A percentile compares a stretch with the other conserved stretches of the same genome.
These are phyloP conservation scores for Candida sp. DNA, from an alignment of 1,139 yeast species.

Conservation along the genomic window DNA sequence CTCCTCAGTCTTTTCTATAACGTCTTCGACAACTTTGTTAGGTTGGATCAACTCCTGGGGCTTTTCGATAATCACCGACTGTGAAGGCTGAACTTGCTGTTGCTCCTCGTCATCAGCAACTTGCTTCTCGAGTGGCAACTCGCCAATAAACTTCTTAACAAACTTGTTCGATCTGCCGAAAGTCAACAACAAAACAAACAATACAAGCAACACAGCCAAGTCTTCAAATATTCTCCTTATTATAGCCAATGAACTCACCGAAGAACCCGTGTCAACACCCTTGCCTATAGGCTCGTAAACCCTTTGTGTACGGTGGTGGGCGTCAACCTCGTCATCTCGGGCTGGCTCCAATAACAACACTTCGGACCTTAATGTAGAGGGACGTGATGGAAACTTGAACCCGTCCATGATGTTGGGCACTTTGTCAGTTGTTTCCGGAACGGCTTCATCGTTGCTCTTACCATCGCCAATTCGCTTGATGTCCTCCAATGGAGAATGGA, in stretches of 20 bases:
- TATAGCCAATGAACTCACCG: conserved; percentile 6
- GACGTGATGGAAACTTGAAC: conserved; percentile 32
- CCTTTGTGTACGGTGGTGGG: not conserved
- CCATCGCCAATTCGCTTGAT: conserved; percentile 34
- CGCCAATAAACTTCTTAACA: conserved; percentile 16
- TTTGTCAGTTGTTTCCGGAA: not conserved
- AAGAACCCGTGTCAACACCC: not conserved
- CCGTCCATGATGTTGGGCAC: conserved; percentile 41
- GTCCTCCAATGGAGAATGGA: conserved; percentile 18
- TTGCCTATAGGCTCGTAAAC: not conserved
- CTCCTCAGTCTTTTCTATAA: not conserved
- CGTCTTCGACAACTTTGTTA: conserved; percentile 6
- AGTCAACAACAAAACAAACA: conserved; percentile 28
- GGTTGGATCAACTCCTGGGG: not conserved
- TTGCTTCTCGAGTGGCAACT: conserved; percentile 17
- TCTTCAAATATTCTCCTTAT: conserved; percentile 51
- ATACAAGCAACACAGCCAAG: conserved; percentile 43
- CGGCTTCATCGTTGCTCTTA: conserved; percentile 1
- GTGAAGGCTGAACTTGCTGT: conserved; percentile 13
- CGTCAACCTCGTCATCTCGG: conserved; percentile 1
- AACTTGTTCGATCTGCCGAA: conserved; percentile 42
- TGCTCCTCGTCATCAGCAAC: conserved; percentile 5
- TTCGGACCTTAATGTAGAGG: conserved; percentile 16
- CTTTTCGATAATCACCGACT: conserved; percentile 1
- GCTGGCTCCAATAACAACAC: conserved; percentile 17